Percentiles rank a stretch among this genome's conserved stretches.
phyloP scores from a whole-genome alignment of 78 protist genomes.

The Speleostelium caveatum region DNA sequence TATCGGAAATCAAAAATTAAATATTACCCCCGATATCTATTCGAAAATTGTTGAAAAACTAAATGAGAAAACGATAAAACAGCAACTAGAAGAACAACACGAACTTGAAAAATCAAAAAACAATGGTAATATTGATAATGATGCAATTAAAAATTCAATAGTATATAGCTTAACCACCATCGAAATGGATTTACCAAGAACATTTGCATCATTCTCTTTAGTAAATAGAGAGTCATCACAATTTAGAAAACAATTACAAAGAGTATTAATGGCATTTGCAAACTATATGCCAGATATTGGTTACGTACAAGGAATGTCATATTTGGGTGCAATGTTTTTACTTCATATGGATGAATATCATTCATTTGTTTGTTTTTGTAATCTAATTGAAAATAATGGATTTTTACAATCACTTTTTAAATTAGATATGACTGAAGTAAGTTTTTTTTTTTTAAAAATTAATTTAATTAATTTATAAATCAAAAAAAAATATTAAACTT shows the following conservation, averaged over 20 bases:
- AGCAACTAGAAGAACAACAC: background rate
- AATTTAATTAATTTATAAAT: background rate
- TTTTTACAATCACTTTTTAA: constrained; percentile 55
- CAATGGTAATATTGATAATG: constrained; percentile 15
- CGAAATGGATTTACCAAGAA: constrained; percentile 44
- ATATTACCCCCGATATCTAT: background rate
- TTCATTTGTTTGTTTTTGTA: constrained; percentile 14
- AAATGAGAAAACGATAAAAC: background rate
- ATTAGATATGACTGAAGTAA: constrained; percentile 52
- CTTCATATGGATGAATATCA: constrained; percentile 68
- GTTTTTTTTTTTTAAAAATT: background rate
- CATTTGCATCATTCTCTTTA: constrained; percentile 43
- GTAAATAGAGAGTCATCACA: constrained; percentile 45
- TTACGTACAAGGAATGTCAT: constrained; percentile 89
- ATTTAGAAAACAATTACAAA: constrained; percentile 48
- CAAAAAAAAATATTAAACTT: background rate
- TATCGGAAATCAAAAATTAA: constrained; percentile 3
- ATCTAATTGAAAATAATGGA: constrained; percentile 29
- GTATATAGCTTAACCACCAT: constrained; percentile 34
- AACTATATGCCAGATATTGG: constrained; percentile 73
- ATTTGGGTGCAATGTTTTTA: constrained; percentile 65
- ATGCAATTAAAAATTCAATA: constrained; percentile 22
- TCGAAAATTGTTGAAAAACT: background rate
- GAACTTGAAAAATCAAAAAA: background rate
- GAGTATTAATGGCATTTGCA: constrained; percentile 48